These are phyloP conservation scores for Serpula lacrymans DNA, from an alignment of 768 basidiomycete species.

Conservation along the genomic window DNA sequence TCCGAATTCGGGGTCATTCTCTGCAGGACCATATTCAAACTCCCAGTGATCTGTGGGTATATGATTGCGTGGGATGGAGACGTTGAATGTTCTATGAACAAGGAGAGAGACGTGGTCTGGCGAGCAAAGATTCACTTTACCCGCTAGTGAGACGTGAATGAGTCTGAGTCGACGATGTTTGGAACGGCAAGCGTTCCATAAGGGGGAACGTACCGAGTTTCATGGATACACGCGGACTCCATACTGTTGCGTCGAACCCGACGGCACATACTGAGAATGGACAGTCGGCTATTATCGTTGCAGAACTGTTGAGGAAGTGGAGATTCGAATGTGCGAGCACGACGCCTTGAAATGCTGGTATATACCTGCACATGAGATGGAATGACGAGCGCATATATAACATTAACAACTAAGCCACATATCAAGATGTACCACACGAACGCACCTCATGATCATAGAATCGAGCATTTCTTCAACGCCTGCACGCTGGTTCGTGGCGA, in stretches of 20 bases:
- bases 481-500: conserved; percentile 62
- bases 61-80: conserved; percentile 90
- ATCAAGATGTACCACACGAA: conserved; percentile 5
- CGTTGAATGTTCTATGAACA: conserved; percentile 89
- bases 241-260: conserved; percentile 79
- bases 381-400: too few species aligned
- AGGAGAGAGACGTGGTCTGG: conserved; percentile 92
- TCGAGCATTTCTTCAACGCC: conserved; percentile 91
- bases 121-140: conserved; percentile 84
- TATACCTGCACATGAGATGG: conserved; percentile 58
- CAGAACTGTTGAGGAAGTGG: conserved; percentile 58
- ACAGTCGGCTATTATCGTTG: conserved; percentile 74
- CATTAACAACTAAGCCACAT: not conserved
- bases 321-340: conserved; percentile 83
- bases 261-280: conserved; percentile 78
- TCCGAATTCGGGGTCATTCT: conserved; percentile 75
- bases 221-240: conserved; percentile 84
- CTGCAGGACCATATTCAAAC: conserved; percentile 82
- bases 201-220: conserved; percentile 56
- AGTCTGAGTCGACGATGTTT: not conserved
- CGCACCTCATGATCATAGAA: conserved; percentile 92
- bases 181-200: not conserved
- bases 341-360: conserved; percentile 83
- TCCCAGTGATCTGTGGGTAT: conserved; percentile 79
- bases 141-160: conserved; percentile 44